These are phyloP conservation scores for Physaria fendleri DNA, from an alignment of 345 rosid species.

Conservation along the genomic window DNA sequence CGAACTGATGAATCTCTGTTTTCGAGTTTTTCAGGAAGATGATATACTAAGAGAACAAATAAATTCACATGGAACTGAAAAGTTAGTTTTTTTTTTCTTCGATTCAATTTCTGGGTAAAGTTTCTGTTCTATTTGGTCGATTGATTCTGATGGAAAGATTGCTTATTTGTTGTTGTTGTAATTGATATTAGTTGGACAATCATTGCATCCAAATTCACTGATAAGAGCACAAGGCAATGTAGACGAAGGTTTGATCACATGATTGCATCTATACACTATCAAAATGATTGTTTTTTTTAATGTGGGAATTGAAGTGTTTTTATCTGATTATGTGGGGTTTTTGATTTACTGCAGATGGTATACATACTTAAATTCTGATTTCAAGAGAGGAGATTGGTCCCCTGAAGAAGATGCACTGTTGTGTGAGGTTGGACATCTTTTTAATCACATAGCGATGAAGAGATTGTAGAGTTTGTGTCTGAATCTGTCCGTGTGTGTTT, in stretches of 20 bases:
- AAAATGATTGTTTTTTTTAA: neutral
- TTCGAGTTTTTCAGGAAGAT: constrained; percentile 65
- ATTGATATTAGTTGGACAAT: constrained; percentile 67
- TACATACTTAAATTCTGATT: constrained; percentile 90
- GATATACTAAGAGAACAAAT: constrained; percentile 84
- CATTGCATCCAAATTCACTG: constrained; percentile 86
- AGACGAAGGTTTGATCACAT: constrained; percentile 82
- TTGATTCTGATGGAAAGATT: constrained; percentile 13
- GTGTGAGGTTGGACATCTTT: constrained; percentile 65
- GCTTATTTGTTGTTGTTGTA: constrained; percentile 1
- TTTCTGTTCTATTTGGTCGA: neutral
- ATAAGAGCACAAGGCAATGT: constrained; percentile 95
- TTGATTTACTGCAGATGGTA: constrained; percentile 61
- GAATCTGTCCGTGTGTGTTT: constrained; percentile 15
- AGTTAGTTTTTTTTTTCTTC: constrained; percentile 38
- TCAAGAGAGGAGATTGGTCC: constrained; percentile 99
- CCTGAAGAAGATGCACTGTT: constrained; percentile 93
- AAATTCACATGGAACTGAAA: constrained; percentile 74
- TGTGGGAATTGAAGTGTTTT: neutral
- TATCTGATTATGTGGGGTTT: constrained; percentile 6
- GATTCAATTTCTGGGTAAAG: neutral
- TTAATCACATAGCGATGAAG: neutral
- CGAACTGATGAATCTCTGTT: neutral
- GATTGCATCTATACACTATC: neutral
- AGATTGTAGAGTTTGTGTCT: neutral